Conservation (phyloP, 495 filamentous ascomycete species). For the Cenococcum geophilum region DNA sequence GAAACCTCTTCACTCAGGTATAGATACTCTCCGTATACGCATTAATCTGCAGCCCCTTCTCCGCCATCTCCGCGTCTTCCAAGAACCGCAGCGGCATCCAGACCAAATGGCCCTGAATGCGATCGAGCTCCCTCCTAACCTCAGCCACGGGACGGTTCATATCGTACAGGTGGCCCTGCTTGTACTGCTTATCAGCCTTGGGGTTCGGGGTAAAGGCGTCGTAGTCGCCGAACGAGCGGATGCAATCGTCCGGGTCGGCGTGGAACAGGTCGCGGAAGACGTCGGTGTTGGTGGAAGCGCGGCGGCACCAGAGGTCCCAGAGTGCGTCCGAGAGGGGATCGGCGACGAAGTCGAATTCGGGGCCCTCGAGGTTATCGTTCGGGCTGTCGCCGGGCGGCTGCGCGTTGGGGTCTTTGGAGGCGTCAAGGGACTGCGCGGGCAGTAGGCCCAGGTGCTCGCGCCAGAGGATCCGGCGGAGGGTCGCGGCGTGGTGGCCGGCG, state of each 20-base stretch:
- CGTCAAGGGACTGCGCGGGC: conserved; percentile 66
- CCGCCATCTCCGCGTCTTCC: conserved; percentile 80
- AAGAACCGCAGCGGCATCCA: conserved; percentile 94
- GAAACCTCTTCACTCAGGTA: conserved; percentile 33
- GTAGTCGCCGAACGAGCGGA: conserved; percentile 73
- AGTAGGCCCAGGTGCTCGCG: conserved; percentile 86
- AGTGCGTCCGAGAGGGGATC: conserved; percentile 75
- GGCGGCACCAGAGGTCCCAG: conserved; percentile 77
- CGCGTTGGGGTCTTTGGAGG: conserved; percentile 66
- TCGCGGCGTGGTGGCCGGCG: conserved; percentile 70
- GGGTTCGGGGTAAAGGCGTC: conserved; percentile 51
- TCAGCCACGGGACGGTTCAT: conserved; percentile 61
- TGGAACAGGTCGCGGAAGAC: conserved; percentile 87
- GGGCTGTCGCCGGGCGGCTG: conserved; percentile 66
- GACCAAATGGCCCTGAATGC: conserved; percentile 82
- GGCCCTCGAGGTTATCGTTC: conserved; percentile 60
- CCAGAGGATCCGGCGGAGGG: conserved; percentile 81
- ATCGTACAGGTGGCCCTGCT: conserved; percentile 80
- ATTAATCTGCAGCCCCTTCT: conserved; percentile 74
- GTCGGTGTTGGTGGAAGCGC: conserved; percentile 71
- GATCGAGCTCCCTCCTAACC: conserved; percentile 66
- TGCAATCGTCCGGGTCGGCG: conserved; percentile 83
- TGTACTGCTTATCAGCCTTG: conserved; percentile 51
- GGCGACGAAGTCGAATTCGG: conserved; percentile 66
- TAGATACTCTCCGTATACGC: conserved; percentile 63